Percentiles rank a stretch among this genome's conserved stretches.
phyloP scores from a whole-genome alignment of 106 monocot genomes.

The Apostasia ramifera region DNA sequence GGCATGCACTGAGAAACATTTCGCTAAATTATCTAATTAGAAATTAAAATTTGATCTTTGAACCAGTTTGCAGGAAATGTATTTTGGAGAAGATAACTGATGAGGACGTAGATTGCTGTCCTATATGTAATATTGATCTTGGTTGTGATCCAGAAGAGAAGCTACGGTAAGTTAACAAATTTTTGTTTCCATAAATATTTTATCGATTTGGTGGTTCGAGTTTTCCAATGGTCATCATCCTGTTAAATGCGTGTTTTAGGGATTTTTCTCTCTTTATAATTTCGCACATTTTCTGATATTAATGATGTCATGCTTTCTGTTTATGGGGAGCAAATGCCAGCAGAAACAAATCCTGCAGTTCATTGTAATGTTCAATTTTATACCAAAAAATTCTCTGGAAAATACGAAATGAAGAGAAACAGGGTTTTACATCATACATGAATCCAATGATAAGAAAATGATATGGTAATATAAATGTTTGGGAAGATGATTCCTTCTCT shows the following conservation, averaged over 20 bases:
- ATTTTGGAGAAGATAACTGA: slow-evolving; percentile 69
- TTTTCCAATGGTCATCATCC: background rate
- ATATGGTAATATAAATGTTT: too few species aligned
- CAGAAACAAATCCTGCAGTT: background rate
- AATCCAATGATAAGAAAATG: too few species aligned
- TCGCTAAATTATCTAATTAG: background rate
- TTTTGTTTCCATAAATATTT: background rate
- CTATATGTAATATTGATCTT: slow-evolving; percentile 68
- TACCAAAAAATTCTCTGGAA: background rate
- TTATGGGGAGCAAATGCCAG: background rate
- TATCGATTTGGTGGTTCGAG: background rate
- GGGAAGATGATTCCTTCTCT: too few species aligned
- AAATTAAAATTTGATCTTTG: background rate
- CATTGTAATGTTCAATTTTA: background rate
- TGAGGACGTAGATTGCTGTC: slow-evolving; percentile 79
- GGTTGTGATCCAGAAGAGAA: slow-evolving; percentile 68
- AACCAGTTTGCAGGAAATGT: slow-evolving; percentile 92
- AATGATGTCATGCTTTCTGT: background rate
- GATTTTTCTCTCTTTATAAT: too few species aligned
- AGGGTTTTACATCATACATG: too few species aligned
- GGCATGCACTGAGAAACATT: background rate
- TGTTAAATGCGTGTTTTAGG: background rate
- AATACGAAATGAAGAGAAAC: too few species aligned
- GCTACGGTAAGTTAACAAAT: slow-evolving; percentile 43
- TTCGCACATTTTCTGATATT: background rate